Evolutionary conservation across 352 stramenopile species (phyloP).

Genomic region (Phytophthora vignae): DNA sequence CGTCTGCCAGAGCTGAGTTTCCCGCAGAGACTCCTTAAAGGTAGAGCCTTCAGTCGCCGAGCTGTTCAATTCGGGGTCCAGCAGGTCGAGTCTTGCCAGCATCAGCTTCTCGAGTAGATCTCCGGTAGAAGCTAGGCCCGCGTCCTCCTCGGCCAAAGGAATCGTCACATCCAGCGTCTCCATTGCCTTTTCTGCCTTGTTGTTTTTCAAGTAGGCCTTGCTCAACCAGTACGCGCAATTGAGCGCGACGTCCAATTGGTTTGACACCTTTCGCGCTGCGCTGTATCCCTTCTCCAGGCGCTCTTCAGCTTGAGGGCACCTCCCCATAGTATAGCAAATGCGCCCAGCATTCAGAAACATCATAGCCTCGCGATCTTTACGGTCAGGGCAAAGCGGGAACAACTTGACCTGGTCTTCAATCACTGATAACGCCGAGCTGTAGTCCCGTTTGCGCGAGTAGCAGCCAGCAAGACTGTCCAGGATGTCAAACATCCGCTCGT

Average conservation of each 20-base stretch:
- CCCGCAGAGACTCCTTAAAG: conserved; percentile 22
- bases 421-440: conserved; percentile 58
- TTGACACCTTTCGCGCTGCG: conserved; percentile 28
- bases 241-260: conserved; percentile 49
- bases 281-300: conserved; percentile 50
- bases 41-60: not conserved
- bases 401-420: conserved; percentile 61
- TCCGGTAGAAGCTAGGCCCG: conserved; percentile 19
- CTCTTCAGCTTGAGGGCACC: conserved; percentile 55
- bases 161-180: conserved; percentile 38
- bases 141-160: conserved; percentile 32
- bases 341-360: conserved; percentile 68
- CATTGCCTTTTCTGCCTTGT: conserved; percentile 39
- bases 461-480: conserved; percentile 60
- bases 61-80: conserved; percentile 41
- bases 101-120: conserved; percentile 59
- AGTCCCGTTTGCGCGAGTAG: conserved; percentile 64
- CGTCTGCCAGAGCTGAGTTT: conserved; percentile 43
- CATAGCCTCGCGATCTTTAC: conserved; percentile 52
- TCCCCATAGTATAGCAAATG: conserved; percentile 62
- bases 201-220: conserved; percentile 52
- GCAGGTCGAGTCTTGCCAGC: conserved; percentile 52
- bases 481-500: conserved; percentile 70
- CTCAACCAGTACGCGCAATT: conserved; percentile 61
- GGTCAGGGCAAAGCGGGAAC: conserved; percentile 50